phyloP scores from a whole-genome alignment of 352 stramenopile species.

The Pythium graminicola region DNA sequence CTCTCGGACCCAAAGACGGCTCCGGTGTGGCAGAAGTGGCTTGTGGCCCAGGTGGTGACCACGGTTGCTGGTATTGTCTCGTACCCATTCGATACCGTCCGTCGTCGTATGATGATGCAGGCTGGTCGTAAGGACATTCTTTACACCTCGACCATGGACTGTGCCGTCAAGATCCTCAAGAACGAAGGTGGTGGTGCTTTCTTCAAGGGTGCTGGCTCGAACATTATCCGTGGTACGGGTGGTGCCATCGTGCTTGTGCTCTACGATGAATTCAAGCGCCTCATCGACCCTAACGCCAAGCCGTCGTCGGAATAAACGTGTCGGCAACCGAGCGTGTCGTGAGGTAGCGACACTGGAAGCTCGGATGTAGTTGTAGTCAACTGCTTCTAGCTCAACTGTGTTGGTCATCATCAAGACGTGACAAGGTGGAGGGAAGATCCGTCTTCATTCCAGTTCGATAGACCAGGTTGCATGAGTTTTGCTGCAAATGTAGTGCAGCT shows the following conservation, averaged over 20 bases:
- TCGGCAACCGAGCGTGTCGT: constrained; percentile 21
- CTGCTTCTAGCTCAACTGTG: constrained; percentile 7
- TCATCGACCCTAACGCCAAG: constrained; percentile 57
- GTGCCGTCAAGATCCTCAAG: constrained; percentile 94
- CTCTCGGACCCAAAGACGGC: constrained; percentile 82
- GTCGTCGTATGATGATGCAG: constrained; percentile 97
- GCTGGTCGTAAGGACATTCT: constrained; percentile 95
- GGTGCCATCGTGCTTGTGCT: constrained; percentile 98
- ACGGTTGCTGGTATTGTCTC: constrained; percentile 90
- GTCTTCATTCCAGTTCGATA: constrained; percentile 27
- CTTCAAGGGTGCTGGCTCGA: constrained; percentile 99
- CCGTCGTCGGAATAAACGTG: constrained; percentile 43
- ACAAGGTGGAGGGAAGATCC: constrained; percentile 13
- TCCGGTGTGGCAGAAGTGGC: constrained; percentile 87
- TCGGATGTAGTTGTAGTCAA: constrained; percentile 6
- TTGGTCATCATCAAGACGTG: constrained; percentile 17
- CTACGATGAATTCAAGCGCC: constrained; percentile 98
- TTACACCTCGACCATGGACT: constrained; percentile 97
- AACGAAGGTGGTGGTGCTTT: constrained; percentile 94
- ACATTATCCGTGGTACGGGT: constrained; percentile 98
- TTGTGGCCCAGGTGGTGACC: constrained; percentile 89
- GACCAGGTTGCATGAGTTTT: constrained; percentile 23
- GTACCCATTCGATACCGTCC: constrained; percentile 96
- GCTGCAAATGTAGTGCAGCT: constrained; percentile 1
- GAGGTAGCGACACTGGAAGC: constrained; percentile 22